Percentiles rank a stretch among this genome's conserved stretches.
These are phyloP conservation scores for Pavlovales sp. DNA, from an alignment of 208 protist species.

Conservation along the genomic window DNA sequence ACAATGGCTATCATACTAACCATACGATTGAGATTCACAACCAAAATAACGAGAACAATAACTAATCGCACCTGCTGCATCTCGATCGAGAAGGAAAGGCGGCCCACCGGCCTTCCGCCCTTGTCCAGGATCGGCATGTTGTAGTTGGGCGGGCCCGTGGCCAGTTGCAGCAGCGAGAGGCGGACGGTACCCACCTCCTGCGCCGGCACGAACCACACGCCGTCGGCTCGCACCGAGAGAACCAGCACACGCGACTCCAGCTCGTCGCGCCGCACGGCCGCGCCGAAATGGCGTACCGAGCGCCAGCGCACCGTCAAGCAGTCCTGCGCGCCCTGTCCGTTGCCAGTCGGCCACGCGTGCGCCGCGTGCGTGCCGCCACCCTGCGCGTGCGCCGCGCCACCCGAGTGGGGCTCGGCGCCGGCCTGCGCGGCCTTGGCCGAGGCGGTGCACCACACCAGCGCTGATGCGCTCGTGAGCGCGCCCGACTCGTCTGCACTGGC, in stretches of 20 bases:
- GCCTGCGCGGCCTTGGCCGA: too few relatives aligned
- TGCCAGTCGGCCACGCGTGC: too few relatives aligned
- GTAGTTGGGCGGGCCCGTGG: not conserved
- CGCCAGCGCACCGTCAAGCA: not conserved
- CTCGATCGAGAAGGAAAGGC: not conserved
- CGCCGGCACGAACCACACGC: not conserved
- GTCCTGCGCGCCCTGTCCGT: too few relatives aligned
- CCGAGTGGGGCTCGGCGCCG: too few relatives aligned
- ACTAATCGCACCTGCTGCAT: constrained; percentile 3
- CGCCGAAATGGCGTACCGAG: not conserved
- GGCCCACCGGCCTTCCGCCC: not conserved
- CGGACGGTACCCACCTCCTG: not conserved
- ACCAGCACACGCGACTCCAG: not conserved
- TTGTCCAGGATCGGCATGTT: not conserved
- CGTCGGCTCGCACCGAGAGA: not conserved
- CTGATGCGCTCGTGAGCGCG: too few relatives aligned
- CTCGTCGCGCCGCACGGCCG: not conserved
- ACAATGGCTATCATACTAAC: too few relatives aligned
- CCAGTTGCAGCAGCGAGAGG: not conserved
- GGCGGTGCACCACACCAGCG: too few relatives aligned
- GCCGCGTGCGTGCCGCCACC: too few relatives aligned
- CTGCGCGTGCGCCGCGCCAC: too few relatives aligned
- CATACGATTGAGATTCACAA: too few relatives aligned
- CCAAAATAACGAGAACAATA: too few relatives aligned
- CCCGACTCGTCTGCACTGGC: too few relatives aligned